phyloP scores from a whole-genome alignment of 345 rosid species.

The Rhodamnia rubescens region DNA sequence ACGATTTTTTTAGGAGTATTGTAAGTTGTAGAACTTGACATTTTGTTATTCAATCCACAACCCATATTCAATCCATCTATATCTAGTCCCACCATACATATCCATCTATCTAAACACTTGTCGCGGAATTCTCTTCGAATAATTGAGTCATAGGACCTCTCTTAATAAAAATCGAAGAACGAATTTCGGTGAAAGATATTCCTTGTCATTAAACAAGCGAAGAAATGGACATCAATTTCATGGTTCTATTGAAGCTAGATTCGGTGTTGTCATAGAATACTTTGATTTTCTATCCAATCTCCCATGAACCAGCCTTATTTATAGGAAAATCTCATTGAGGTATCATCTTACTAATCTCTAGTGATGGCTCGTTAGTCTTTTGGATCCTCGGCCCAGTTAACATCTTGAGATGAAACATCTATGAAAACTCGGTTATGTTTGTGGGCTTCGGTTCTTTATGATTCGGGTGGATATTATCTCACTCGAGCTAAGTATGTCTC shows the following conservation, averaged over 20 bases:
- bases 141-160: too few species aligned
- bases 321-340: neutral
- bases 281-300: neutral
- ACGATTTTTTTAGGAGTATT: too few species aligned
- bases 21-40: too few species aligned
- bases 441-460: neutral
- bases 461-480: neutral
- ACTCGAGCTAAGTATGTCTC: neutral
- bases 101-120: too few species aligned
- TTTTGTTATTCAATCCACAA: too few species aligned
- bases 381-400: neutral
- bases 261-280: neutral
- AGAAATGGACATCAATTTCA: neutral
- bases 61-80: too few species aligned
- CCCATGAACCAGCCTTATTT: neutral
- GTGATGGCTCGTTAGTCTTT: neutral
- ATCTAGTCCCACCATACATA: too few species aligned
- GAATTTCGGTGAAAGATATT: too few species aligned
- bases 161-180: too few species aligned
- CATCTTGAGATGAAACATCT: neutral
- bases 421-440: neutral
- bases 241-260: neutral
- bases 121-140: too few species aligned
- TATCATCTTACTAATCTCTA: neutral
- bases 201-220: too few species aligned